Evolutionary conservation across 1,139 yeast species (phyloP), one percentile per base, ranked within the genome.

Genomic region (Blastobotrys serpentis): DNA sequence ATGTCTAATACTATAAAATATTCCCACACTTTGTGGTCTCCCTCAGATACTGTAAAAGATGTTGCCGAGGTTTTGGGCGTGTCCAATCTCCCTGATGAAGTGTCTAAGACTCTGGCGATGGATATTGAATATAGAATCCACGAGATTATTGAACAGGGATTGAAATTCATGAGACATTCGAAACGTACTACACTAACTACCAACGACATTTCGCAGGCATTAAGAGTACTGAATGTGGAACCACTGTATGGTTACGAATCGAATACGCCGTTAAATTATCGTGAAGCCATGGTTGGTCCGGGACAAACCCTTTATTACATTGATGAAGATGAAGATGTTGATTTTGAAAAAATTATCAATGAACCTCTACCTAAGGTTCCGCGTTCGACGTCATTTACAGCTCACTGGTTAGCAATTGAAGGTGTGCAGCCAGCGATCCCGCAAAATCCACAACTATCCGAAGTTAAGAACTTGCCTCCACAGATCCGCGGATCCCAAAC

Each of bases 351-450:
- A 63, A 75, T 94, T 54, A 86, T 94, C 59, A 90, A 92, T 65
- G 95, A 86, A 65, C 97, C 96, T 36, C 73, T 94, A 53, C 99
- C 99, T 4, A 87, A 86, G 61, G 96, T 94, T 2, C 98, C 99
- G 2, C 77, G 98, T 52, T 84, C 86, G 52, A 83, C 95, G 1
- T 83, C 96, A 0, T 90, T 86, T 65, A 88, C 98, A 2, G 96
- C 98, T 1, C 99, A 94, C 67, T 94, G 99, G 98, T 75, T 94
- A 37, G 98, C 98, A 0, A 87, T 94, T 51, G 99, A 94, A 69
- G 99, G 99, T 47, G 96, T 94, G 2, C 99, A 94, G 64, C 98
- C 99, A 1, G 85, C 94, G 46, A 92, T 94, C 50, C 95, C 97
- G 1, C 98, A 94, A 68, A 94, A 94, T 69, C 99, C 99, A 30